A percentile compares a stretch with the other conserved stretches of the same genome.
These are phyloP conservation scores for Dinochytrium kinnereticum DNA, from an alignment of 371 early-diverging fungal species.

Conservation along the genomic window DNA sequence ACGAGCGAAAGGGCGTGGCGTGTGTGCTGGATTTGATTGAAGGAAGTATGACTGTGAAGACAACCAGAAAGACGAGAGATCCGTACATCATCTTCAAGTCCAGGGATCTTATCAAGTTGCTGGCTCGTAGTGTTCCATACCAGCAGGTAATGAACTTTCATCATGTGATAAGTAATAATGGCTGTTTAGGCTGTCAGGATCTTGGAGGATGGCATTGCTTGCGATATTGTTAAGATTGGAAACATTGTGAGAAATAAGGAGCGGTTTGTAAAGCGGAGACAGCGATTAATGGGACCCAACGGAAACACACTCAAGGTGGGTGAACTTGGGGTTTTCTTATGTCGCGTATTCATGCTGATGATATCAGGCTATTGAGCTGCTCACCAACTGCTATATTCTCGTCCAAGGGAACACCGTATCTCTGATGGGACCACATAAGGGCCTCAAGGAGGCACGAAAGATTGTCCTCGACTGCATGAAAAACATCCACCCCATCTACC, in stretches of 20 bases:
- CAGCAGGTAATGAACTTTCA: conserved; percentile 68
- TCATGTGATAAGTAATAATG: not conserved
- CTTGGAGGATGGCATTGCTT: conserved; percentile 92
- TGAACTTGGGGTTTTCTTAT: not conserved
- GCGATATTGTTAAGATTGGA: conserved; percentile 98
- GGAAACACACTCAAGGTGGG: conserved; percentile 91
- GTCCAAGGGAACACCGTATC: conserved; percentile 98
- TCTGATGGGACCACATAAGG: conserved; percentile 92
- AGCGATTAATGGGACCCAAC: conserved; percentile 96
- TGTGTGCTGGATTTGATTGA: conserved; percentile 96
- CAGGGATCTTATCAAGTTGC: conserved; percentile 94
- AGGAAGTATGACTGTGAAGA: conserved; percentile 97
- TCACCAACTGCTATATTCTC: conserved; percentile 96
- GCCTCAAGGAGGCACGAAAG: conserved; percentile 88
- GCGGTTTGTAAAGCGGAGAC: conserved; percentile 97
- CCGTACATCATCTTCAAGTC: conserved; percentile 97
- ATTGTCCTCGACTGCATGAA: conserved; percentile 98
- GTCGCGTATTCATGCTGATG: not conserved
- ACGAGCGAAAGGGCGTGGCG: conserved; percentile 82
- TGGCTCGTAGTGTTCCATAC: conserved; percentile 95
- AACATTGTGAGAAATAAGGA: conserved; percentile 94
- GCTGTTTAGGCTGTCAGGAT: conserved; percentile 77
- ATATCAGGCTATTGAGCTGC: conserved; percentile 87
- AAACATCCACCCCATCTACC: conserved; percentile 99
- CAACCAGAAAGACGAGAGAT: conserved; percentile 97